phyloP scores from a whole-genome alignment of 106 monocot genomes.

The Xerophyta viscosa region DNA sequence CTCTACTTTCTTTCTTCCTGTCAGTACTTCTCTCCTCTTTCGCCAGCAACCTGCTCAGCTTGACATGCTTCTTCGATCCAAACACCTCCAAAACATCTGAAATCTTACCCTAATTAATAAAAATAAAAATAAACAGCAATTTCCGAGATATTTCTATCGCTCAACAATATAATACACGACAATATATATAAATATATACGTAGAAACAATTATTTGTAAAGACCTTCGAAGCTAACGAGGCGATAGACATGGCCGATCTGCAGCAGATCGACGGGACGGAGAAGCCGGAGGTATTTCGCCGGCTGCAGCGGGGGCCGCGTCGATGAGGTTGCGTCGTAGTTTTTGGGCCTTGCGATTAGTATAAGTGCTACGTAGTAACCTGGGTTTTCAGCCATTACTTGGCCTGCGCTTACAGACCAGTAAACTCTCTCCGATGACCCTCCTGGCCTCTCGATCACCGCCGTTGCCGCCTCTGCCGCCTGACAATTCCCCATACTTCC shows the following conservation, averaged over 20 bases:
- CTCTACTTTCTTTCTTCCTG: slow-evolving; percentile 1
- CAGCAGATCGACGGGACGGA: slow-evolving; percentile 44
- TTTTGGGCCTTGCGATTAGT: slow-evolving; percentile 7
- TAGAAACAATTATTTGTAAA: neutral
- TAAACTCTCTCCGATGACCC: slow-evolving; percentile 31
- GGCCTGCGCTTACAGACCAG: slow-evolving; percentile 33
- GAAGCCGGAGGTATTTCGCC: slow-evolving; percentile 39
- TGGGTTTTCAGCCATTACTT: slow-evolving; percentile 53
- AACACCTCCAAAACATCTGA: slow-evolving; percentile 25
- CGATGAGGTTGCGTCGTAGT: neutral
- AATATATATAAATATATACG: neutral
- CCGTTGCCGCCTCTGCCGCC: slow-evolving; percentile 44
- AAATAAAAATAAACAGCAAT: neutral
- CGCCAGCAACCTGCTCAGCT: slow-evolving; percentile 10
- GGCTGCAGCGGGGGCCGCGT: neutral
- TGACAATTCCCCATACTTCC: slow-evolving; percentile 55
- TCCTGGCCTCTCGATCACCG: slow-evolving; percentile 41
- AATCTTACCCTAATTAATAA: neutral
- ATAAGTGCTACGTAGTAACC: slow-evolving; percentile 54
- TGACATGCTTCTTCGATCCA: slow-evolving; percentile 19
- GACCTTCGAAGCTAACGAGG: slow-evolving; percentile 48
- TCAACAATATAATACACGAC: neutral
- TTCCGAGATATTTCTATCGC: too few relatives aligned
- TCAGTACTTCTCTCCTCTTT: slow-evolving; percentile 1
- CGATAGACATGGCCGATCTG: slow-evolving; percentile 45